Evolutionary conservation across 495 filamentous ascomycete genomes (phyloP), one percentile per base, ranked within the genome.

Genomic region (Podospora bellae-mahoneyi): DNA sequence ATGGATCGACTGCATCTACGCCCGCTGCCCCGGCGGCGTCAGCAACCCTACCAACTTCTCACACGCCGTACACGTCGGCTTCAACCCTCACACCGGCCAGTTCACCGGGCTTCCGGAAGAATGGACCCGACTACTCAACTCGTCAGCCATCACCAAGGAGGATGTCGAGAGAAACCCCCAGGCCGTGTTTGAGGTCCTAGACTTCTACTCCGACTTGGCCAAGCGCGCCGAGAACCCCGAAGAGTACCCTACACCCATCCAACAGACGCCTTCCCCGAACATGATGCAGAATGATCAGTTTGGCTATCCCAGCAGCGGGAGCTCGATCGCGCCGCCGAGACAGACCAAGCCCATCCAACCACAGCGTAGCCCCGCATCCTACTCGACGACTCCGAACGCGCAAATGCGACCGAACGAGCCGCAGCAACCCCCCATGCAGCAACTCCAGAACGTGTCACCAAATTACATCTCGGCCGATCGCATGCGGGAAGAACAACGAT

Each of bases 141-240:
- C 92, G 13, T 98, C 95, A 3, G 95, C 95, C 34, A 96, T 99
- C 72, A 97, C 95, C 30, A 95, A 96, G 79, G 95, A 97, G 72
- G 95, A 99, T 77, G 97, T 97, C 79, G 90, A 94, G 80, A 92
- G 94, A 75, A 97, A 98, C 72, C 95, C 95, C n/a, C 91, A 97
- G 78, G 96, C 94, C 23, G 95, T 99, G 20, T 93, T 98, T 64
- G 95, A 99, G 77, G 96, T 97, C 44, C 84, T 99, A 32, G 91
- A 97, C 75, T 99, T 99, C 80, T 99, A 98, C 83, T 93, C 94
- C 0, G 94, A 98, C 77, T 91, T 96, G 75, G 91, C 91, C 63
- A 94, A 94, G 83, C 86, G 92, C 53, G 87, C 90, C 66, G 89
- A 96, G 69, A 88, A 97, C 73, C 91, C 91, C 3, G 85, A 90